Percentiles rank a stretch among this genome's conserved stretches.
Conservation (phyloP, 495 filamentous ascomycete species). For the Coniosporium apollinis region DNA sequence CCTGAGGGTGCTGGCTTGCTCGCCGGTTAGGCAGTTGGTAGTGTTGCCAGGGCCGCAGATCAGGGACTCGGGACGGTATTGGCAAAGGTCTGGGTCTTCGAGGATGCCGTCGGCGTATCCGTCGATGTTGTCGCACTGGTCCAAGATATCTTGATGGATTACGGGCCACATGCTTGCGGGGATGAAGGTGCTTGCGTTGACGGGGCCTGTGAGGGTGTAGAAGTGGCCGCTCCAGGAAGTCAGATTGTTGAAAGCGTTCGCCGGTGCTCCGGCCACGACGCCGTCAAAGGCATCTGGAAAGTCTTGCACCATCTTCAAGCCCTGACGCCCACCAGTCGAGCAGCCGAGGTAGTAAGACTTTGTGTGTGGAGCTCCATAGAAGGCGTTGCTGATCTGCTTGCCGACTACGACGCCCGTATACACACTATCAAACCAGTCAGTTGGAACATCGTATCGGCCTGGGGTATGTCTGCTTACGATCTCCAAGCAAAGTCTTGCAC, state of each 20-base stretch:
- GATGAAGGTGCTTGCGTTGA: constrained; percentile 11
- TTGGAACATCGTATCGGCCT: constrained; percentile 32
- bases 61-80: constrained; percentile 10
- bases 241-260: constrained; percentile 30
- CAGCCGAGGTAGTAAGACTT: constrained; percentile 40
- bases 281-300: constrained; percentile 34
- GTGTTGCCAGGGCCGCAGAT: constrained; percentile 8
- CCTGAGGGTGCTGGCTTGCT: constrained; percentile 9
- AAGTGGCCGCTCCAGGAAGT: constrained; percentile 38
- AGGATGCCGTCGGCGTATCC: constrained; percentile 18
- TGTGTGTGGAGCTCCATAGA: constrained; percentile 28
- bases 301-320: constrained; percentile 32
- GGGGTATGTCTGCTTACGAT: constrained; percentile 11
- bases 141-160: constrained; percentile 15
- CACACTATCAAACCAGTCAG: constrained; percentile 27
- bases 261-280: constrained; percentile 24
- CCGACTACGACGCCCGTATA: constrained; percentile 16
- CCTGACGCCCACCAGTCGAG: constrained; percentile 38
- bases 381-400: constrained; percentile 30
- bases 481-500: constrained; percentile 33
- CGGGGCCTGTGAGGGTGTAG: constrained; percentile 29
- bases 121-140: constrained; percentile 17
- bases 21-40: constrained; percentile 15
- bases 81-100: constrained; percentile 17
- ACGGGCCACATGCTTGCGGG: constrained; percentile 14